Percentiles rank a stretch among this genome's conserved stretches.
Conservation (phyloP, 176 grass and related monocot species). For the Eleusine coracana region DNA sequence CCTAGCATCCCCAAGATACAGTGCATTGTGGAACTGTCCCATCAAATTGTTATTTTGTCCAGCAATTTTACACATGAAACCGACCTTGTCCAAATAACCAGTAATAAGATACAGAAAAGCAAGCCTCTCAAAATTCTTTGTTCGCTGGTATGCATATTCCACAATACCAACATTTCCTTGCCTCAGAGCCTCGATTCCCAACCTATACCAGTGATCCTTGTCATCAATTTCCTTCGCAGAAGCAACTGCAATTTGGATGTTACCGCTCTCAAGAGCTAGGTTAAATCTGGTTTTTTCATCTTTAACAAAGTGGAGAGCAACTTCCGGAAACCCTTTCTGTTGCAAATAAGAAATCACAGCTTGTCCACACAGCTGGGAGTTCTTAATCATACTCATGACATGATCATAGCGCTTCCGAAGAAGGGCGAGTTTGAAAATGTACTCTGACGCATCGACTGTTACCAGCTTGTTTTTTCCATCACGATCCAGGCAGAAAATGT, state of each 20-base stretch:
- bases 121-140: conserved; percentile 97
- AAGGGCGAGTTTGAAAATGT: conserved; percentile 97
- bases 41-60: conserved; percentile 93
- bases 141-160: conserved; percentile 96
- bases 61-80: conserved; percentile 93
- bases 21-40: conserved; percentile 95
- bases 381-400: conserved; percentile 99
- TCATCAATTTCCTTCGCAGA: conserved; percentile 99
- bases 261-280: conserved; percentile 94
- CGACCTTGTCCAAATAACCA: conserved; percentile 83
- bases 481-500: conserved; percentile 85
- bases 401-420: conserved; percentile 82
- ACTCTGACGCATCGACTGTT: conserved; percentile 89
- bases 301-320: conserved; percentile 99
- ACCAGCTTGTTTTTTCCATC: conserved; percentile 89
- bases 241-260: conserved; percentile 98
- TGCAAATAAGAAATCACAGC: conserved; percentile 97
- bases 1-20: conserved; percentile 92
- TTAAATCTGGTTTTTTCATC: conserved; percentile 98
- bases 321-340: conserved; percentile 98
- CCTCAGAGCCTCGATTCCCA: conserved; percentile 93
- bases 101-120: conserved; percentile 99
- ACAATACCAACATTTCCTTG: conserved; percentile 98
- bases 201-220: conserved; percentile 95
- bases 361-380: conserved; percentile 91